Conservation (phyloP, 305 asterid species). For the Fraxinus angustifolia region DNA sequence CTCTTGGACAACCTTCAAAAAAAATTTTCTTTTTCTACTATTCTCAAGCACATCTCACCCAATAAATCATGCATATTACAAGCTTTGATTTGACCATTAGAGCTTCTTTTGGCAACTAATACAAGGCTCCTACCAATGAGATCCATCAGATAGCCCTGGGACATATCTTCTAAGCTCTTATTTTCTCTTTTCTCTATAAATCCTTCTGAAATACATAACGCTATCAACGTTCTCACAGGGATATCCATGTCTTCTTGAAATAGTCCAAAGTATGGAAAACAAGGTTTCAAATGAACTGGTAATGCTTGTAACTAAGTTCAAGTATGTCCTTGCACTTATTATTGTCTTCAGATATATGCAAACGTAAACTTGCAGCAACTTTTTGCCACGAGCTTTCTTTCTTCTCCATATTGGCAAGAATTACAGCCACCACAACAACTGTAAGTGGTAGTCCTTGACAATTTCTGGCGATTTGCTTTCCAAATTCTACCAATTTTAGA, state of each 20-base stretch:
- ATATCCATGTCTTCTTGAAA: conserved; percentile 14
- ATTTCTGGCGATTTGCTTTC: background rate
- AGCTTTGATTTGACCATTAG: conserved; percentile 14
- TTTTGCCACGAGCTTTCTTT: conserved; percentile 11
- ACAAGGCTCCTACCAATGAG: conserved; percentile 21
- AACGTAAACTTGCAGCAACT: conserved; percentile 17
- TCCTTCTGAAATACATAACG: conserved; percentile 28
- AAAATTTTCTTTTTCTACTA: conserved; percentile 5
- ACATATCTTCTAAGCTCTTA: conserved; percentile 4
- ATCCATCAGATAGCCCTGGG: conserved; percentile 7
- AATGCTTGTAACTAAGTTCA: conserved; percentile 29
- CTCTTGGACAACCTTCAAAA: background rate
- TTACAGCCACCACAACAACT: conserved; percentile 21
- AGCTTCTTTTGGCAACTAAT: background rate
- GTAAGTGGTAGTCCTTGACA: conserved; percentile 22
- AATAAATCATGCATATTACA: conserved; percentile 17
- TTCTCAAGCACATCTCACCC: conserved; percentile 17
- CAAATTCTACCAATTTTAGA: background rate
- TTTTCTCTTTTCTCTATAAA: conserved; percentile 10
- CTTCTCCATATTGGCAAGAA: conserved; percentile 15
- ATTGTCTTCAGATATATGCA: background rate
- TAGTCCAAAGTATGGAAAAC: conserved; percentile 1
- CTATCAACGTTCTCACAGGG: background rate
- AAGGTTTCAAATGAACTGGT: conserved; percentile 21
- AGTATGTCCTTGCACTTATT: conserved; percentile 11